Evolutionary conservation across 805 yeast species (phyloP), one percentile per base, ranked within the genome.

Genomic region (Wickerhamomyces queroliae): DNA sequence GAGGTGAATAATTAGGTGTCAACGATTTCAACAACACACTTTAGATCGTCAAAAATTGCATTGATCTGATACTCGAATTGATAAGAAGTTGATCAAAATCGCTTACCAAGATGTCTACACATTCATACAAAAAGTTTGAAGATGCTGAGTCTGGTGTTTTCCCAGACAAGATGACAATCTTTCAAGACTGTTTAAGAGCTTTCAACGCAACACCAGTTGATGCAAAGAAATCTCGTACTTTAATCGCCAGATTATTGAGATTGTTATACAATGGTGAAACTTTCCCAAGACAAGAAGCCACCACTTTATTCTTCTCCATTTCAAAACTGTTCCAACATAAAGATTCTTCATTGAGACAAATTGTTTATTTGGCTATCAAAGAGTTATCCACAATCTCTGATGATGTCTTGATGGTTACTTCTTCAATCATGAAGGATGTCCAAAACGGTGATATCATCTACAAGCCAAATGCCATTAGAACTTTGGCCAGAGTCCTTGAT

Each of bases 371-470:
- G 60, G 91, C 96, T 13, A 89, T 91, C 63, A 93, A 93, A 67
- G 97, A 91, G 62, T 74, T 93, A 46, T 77, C 91, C 36, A 65
- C 81, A 16, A 76, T 83, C 46, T 87, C 96, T 17, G 86, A 87
- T 50, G 97, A 93, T 63, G 88, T 89, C 41, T 75, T 93, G 62
- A 93, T 93, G 98, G 97, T 91, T 21, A 93, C 99, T 21, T 87
- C 96, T 3, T 89, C 96, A 21, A 90, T 93, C 58, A 93, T 93
- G 97, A 90, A 90, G 66, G 99, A 93, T 66, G 87, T 93, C 39
- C 97, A 95, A 66, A 82, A 80, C 49, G 91, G 91, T 41, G 95
- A 87, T 43, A 69, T 78, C 47, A 69, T 88, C 45, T 89, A 83
- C 64, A 88, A 89, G 58, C 96, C 99, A 41, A 84, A 93, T 59